Percentiles rank a stretch among this genome's conserved stretches.
These are phyloP conservation scores for Eucalyptus cloeziana DNA, from an alignment of 345 rosid genomes.

Conservation along the genomic window DNA sequence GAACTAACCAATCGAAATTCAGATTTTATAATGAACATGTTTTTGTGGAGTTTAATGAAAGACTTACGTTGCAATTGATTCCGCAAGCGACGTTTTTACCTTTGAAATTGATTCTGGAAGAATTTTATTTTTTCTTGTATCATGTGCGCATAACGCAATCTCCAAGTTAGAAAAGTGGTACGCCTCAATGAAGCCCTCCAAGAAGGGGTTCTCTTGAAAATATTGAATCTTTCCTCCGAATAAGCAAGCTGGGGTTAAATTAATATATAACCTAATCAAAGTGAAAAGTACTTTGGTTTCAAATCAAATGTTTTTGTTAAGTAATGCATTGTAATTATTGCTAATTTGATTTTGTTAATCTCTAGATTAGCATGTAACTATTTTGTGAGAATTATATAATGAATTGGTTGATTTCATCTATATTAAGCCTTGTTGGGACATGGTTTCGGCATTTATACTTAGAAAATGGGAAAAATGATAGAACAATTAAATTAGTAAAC, in stretches of 20 bases:
- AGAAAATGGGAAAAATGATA: not conserved
- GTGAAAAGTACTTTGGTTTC: not conserved
- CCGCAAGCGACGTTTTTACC: not conserved
- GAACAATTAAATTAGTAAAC: not conserved
- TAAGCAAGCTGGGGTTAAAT: not conserved
- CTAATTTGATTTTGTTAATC: not conserved
- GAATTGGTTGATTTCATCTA: not conserved
- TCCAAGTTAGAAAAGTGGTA: not conserved
- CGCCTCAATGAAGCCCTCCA: not conserved
- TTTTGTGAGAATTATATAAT: not conserved
- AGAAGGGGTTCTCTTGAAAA: not conserved
- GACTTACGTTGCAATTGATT: not conserved
- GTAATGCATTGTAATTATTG: not conserved
- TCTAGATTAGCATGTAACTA: not conserved
- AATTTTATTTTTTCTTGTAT: not conserved
- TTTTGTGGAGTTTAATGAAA: not conserved
- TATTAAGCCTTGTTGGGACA: not conserved
- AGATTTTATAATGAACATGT: not conserved
- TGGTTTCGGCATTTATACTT: not conserved
- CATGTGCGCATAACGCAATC: not conserved
- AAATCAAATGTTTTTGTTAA: not conserved
- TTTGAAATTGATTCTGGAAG: not conserved
- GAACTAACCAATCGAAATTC: not conserved
- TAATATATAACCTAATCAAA: not conserved
- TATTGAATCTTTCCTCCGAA: not conserved